Percentiles rank a stretch among this genome's conserved stretches.
phyloP scores from a whole-genome alignment of 1,284 basidiomycete species.

The Psilocybe mexicana region DNA sequence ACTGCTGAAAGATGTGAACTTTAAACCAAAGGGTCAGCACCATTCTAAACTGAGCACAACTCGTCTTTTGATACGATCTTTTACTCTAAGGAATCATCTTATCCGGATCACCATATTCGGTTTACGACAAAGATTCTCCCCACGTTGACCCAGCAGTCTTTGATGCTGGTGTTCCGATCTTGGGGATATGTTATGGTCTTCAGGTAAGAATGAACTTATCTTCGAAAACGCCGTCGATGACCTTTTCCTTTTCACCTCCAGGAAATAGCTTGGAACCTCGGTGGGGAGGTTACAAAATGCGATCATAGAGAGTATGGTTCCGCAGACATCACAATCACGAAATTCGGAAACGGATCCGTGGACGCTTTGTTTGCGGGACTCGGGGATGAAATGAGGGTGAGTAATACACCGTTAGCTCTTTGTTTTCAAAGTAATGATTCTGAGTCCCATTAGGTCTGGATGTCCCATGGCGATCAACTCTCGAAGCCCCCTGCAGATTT shows the following conservation, averaged over 20 bases:
- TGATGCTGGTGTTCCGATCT: constrained; percentile 84
- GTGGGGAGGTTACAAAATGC: constrained; percentile 87
- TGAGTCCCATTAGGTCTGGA: constrained; percentile 81
- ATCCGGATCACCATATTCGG: constrained; percentile 98
- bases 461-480: constrained; percentile 98
- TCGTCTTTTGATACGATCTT: constrained; percentile 2
- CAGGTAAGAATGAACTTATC: constrained; percentile 54
- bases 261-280: constrained; percentile 93
- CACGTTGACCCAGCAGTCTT: constrained; percentile 97
- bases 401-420: constrained; percentile 19
- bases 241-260: constrained; percentile 30
- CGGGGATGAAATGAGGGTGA: constrained; percentile 80
- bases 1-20: constrained; percentile 86
- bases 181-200: constrained; percentile 99
- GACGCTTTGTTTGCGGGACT: constrained; percentile 88
- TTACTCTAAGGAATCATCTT: constrained; percentile 83
- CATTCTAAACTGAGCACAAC: neutral
- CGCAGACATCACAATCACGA: constrained; percentile 78
- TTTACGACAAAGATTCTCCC: constrained; percentile 92
- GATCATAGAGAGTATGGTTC: constrained; percentile 96
- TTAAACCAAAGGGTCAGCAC: constrained; percentile 88
- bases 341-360: constrained; percentile 62
- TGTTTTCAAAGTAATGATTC: neutral
- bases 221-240: neutral
- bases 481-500: constrained; percentile 83